Percentiles rank a stretch among this genome's conserved stretches.
Conservation (phyloP, 1,284 basidiomycete genomes). For the Ceratobasidium sp. region DNA sequence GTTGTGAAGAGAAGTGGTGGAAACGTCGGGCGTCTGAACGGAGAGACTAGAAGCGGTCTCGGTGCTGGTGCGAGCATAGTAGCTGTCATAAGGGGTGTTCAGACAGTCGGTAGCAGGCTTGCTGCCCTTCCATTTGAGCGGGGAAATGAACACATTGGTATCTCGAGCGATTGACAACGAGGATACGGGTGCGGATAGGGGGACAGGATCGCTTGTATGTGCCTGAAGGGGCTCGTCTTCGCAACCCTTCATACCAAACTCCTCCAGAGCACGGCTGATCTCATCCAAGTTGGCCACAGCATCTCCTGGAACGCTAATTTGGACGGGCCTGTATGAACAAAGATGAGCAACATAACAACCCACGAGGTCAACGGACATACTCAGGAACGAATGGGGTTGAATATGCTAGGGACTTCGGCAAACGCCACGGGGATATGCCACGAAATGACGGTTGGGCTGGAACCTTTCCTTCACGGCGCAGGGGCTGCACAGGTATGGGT, state of each 20-base stretch:
- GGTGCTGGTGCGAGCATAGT: not conserved
- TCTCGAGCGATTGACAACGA: too few relatives aligned
- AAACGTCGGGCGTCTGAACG: not conserved
- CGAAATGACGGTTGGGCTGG: not conserved
- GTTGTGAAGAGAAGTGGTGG: not conserved
- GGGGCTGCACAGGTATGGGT: not conserved
- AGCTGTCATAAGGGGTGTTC: not conserved
- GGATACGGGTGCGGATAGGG: not conserved
- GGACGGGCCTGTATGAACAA: not conserved
- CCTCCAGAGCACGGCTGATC: constrained; percentile 1
- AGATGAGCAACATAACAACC: not conserved
- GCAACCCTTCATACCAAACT: not conserved
- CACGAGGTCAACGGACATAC: too few relatives aligned
- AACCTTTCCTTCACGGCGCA: not conserved
- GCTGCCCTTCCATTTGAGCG: not conserved
- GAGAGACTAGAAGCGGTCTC: not conserved
- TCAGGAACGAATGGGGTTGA: not conserved
- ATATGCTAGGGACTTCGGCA: not conserved
- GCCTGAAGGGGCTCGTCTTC: not conserved
- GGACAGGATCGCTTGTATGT: too few relatives aligned
- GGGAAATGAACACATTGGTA: not conserved
- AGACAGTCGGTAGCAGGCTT: not conserved
- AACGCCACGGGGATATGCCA: not conserved
- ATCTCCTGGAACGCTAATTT: not conserved
- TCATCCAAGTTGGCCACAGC: constrained; percentile 1